phyloP scores from a whole-genome alignment of 768 basidiomycete species.

The Naganishia randhawae region DNA sequence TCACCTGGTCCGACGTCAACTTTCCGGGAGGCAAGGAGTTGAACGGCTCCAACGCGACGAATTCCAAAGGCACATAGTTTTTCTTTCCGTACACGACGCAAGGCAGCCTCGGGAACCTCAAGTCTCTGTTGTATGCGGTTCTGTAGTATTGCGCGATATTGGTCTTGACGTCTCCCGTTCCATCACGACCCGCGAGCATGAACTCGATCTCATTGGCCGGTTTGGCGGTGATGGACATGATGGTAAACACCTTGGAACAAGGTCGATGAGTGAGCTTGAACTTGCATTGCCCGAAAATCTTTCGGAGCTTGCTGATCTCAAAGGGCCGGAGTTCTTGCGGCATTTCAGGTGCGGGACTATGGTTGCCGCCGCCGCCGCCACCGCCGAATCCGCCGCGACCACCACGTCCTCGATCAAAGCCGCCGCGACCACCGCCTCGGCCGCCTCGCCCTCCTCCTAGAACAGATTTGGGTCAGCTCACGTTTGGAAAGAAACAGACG shows the following conservation, averaged over 20 bases:
- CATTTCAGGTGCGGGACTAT: slow-evolving; percentile 21
- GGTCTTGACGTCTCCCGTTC: slow-evolving; percentile 30
- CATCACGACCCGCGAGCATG: slow-evolving; percentile 33
- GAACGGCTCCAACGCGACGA: slow-evolving; percentile 43
- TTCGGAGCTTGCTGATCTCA: slow-evolving; percentile 39
- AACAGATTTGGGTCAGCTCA: background rate
- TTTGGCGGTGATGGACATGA: slow-evolving; percentile 40
- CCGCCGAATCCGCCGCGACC: slow-evolving; percentile 34
- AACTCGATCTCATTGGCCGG: slow-evolving; percentile 41
- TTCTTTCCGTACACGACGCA: slow-evolving; percentile 41
- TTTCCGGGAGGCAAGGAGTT: slow-evolving; percentile 46
- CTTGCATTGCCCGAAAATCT: slow-evolving; percentile 42
- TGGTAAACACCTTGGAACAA: slow-evolving; percentile 36
- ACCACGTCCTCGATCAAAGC: slow-evolving; percentile 14
- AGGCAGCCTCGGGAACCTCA: slow-evolving; percentile 44
- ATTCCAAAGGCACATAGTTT: slow-evolving; percentile 47
- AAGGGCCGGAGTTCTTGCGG: slow-evolving; percentile 26
- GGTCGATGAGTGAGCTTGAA: slow-evolving; percentile 43
- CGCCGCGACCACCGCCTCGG: slow-evolving; percentile 19
- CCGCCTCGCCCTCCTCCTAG: slow-evolving; percentile 29
- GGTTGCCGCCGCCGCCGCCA: background rate
- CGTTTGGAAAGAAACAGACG: background rate
- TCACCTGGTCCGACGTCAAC: slow-evolving; percentile 37
- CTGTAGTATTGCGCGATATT: slow-evolving; percentile 40
- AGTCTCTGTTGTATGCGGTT: slow-evolving; percentile 31